Evolutionary conservation across 192 early-diverging fungal genomes (phyloP), one percentile per base, ranked within the genome.

Genomic region (Podila clonocystis): DNA sequence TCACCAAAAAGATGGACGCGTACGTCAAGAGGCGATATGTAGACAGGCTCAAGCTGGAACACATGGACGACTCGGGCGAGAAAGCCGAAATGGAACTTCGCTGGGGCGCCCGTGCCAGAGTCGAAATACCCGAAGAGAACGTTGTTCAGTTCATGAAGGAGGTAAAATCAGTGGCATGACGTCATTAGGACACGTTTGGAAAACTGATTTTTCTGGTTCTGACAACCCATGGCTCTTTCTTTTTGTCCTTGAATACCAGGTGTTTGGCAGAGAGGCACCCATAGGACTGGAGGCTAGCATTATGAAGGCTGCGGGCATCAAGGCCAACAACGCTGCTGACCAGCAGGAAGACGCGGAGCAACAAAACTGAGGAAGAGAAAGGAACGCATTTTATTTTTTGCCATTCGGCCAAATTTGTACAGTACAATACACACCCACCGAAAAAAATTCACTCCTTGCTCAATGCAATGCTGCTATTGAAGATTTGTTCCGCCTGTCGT

Each of bases 81-180:
- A 82, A 85, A 68, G 57, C 59, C 9, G 78, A 80, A 22, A 73
- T 73, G 28, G 85, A 89, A 55, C 87, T 88, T 63, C 69, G 66
- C 8, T 91, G 89, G 89, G 91, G 91, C 24, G 87, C 90, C 50
- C 66, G 90, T 34, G 85, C 91, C 34, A 92, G 86, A 62, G 68
- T 87, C 1, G 91, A 93, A 70, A 57, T 91, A 1, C 74, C 85
- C 31, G 85, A 88, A 59, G 65, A 82, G 50, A 87, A 86, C 28
- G 63, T 92, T 28, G 74, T 88, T 22, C 71, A 82, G 15, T 91
- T 93, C 63, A 88, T 93, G 28, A 63, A 83, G 36, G 82, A 73
- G 50, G 89, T 91, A 86, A 67, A 72, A 52, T 49, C 3, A 12
- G 13, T 17, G 41, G 2, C 38, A 17, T 45, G 11, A 45, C 20